These are phyloP conservation scores for Ganoderma resinaceum DNA, from an alignment of 1,284 basidiomycete genomes.

Conservation along the genomic window DNA sequence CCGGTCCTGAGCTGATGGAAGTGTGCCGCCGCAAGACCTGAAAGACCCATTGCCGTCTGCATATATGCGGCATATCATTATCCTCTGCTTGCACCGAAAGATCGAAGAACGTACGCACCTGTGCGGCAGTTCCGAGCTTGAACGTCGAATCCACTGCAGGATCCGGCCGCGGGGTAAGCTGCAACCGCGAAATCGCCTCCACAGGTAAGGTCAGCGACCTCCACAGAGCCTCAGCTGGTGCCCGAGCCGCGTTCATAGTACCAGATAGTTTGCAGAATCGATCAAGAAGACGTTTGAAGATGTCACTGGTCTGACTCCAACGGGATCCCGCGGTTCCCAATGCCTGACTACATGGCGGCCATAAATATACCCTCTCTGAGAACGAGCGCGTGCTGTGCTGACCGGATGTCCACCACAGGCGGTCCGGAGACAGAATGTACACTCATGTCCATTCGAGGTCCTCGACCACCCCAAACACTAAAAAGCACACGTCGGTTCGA, in stretches of 20 bases:
- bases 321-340: not conserved
- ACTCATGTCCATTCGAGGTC: not conserved
- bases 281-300: not conserved
- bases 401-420: not conserved
- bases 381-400: not conserved
- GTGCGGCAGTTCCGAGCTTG: slow-evolving; percentile 55
- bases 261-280: not conserved
- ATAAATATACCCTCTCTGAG: not conserved
- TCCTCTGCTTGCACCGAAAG: not conserved
- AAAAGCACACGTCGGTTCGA: not conserved
- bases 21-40: slow-evolving; percentile 59
- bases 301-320: not conserved
- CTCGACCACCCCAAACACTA: not conserved
- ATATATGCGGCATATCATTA: not conserved
- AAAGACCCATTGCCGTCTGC: slow-evolving; percentile 59
- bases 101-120: slow-evolving; percentile 40
- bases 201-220: slow-evolving; percentile 45
- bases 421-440: not conserved
- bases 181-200: slow-evolving; percentile 44
- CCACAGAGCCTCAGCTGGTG: slow-evolving; percentile 43
- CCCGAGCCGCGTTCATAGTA: slow-evolving; percentile 7
- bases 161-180: slow-evolving; percentile 47
- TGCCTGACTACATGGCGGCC: not conserved
- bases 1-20: slow-evolving; percentile 57
- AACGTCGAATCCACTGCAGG: slow-evolving; percentile 57